phyloP scores from a whole-genome alignment of 345 rosid genomes.

The Gynandropsis gynandra region DNA sequence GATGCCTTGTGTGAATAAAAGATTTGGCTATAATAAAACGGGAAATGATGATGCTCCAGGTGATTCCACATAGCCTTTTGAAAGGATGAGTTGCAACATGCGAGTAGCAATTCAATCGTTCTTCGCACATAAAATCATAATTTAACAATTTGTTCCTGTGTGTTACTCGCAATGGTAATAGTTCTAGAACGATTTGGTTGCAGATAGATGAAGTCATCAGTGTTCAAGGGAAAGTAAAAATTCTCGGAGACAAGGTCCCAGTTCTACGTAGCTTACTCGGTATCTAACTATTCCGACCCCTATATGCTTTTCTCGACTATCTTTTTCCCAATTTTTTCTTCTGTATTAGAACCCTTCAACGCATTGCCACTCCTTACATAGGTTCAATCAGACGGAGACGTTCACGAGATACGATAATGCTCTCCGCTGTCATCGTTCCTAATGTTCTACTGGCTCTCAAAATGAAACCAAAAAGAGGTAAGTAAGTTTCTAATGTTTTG shows the following conservation, averaged over 20 bases:
- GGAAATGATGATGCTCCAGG: no score
- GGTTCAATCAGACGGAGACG: conserved; percentile 80
- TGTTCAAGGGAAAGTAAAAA: conserved; percentile 91
- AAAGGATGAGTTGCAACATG: no score
- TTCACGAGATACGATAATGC: conserved; percentile 84
- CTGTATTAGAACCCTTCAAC: background rate
- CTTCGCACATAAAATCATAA: no score
- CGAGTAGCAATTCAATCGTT: no score
- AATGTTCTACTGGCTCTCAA: conserved; percentile 89
- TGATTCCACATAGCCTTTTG: no score
- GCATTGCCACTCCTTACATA: conserved; percentile 19
- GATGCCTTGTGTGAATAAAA: no score
- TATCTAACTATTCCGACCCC: conserved; percentile 25
- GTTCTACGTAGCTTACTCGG: conserved; percentile 81
- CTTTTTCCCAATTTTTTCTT: no score
- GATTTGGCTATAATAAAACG: no score
- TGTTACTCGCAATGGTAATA: background rate
- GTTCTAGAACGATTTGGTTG: conserved; percentile 10
- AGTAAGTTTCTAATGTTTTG: background rate
- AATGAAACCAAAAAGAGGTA: conserved; percentile 32
- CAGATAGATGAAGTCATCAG: conserved; percentile 94
- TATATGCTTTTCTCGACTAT: conserved; percentile 3
- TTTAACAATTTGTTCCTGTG: no score
- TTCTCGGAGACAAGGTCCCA: conserved; percentile 82
- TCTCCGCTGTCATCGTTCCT: conserved; percentile 85